A percentile compares a stretch with the other conserved stretches of the same genome.
Conservation (phyloP, 305 asterid genomes). For the Solanum hybrid region DNA sequence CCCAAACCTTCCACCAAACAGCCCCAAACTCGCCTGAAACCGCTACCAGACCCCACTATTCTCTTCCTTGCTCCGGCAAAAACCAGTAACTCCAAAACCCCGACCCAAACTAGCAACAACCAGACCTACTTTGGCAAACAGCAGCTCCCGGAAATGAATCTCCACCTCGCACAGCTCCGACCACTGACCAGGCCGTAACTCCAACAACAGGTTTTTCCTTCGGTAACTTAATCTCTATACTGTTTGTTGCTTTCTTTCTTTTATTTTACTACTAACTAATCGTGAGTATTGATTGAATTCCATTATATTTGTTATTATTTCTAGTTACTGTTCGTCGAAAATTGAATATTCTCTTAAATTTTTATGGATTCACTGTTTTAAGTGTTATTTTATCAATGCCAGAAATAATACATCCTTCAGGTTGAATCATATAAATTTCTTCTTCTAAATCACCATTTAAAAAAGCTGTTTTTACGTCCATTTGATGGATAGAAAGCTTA, state of each 20-base stretch:
- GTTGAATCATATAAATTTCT: no score
- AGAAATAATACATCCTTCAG: no score
- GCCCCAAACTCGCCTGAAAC: neutral
- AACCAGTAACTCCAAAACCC: neutral
- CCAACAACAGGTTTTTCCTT: neutral
- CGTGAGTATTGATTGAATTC: neutral
- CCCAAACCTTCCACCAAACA: neutral
- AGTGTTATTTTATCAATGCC: neutral
- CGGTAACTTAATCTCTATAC: neutral
- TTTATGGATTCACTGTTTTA: neutral
- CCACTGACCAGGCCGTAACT: neutral
- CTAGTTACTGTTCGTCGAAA: neutral
- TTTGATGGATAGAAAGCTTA: no score
- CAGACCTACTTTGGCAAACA: neutral
- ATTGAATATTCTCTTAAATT: neutral
- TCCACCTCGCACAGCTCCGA: no score
- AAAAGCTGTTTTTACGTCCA: no score
- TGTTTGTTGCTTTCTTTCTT: neutral
- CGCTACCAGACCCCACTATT: neutral
- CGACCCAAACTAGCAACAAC: neutral
- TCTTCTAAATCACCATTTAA: no score
- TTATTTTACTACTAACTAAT: neutral
- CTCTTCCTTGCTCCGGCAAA: neutral
- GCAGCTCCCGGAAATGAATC: neutral
- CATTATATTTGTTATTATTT: neutral